Conservation (phyloP, 306 rosid genomes). For the Myrica gale region DNA sequence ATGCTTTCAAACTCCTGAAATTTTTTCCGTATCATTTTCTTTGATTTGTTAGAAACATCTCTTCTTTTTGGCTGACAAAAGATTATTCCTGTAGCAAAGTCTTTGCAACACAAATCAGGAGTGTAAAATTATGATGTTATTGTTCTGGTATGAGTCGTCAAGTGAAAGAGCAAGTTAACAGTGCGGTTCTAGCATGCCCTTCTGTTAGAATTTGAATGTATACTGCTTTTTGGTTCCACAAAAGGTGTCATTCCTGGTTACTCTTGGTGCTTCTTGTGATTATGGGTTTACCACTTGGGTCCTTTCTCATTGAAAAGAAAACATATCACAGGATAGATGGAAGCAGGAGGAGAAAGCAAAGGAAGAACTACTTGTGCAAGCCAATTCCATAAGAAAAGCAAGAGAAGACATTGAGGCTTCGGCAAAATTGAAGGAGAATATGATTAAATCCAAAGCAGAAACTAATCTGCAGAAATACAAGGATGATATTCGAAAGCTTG, state of each 20-base stretch:
- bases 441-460: constrained; percentile 65
- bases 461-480: constrained; percentile 54
- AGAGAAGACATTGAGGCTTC: constrained; percentile 73
- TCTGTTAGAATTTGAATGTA: background rate
- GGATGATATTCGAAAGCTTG: constrained; percentile 71
- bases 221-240: constrained; percentile 16
- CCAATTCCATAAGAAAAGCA: constrained; percentile 59
- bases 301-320: constrained; percentile 54
- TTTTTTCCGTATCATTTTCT: background rate
- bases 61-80: background rate
- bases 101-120: background rate
- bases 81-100: background rate
- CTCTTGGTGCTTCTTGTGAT: constrained; percentile 27
- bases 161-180: background rate
- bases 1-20: background rate
- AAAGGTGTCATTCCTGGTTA: constrained; percentile 29
- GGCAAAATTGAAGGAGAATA: constrained; percentile 63
- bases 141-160: background rate
- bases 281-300: constrained; percentile 36
- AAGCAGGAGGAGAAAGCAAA: constrained; percentile 58
- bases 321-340: constrained; percentile 78
- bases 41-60: background rate
- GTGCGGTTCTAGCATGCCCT: background rate
- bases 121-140: background rate
- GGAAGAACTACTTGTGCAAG: constrained; percentile 55